These are phyloP conservation scores for Leptographium lundbergii DNA, from an alignment of 2,329 filamentous ascomycete genomes.

Conservation along the genomic window DNA sequence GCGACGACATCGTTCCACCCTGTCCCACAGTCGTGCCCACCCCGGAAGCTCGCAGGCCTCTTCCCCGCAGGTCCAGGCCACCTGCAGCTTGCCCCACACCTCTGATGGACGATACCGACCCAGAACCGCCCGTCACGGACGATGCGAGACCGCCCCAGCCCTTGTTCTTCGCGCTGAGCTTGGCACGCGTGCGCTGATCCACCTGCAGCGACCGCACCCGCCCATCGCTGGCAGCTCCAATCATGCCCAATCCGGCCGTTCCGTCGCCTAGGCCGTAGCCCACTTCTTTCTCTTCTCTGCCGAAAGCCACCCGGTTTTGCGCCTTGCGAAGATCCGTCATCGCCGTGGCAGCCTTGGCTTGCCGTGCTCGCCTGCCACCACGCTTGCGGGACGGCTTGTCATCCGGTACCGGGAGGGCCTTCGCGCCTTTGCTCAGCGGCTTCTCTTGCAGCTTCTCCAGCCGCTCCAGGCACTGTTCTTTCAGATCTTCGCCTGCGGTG, in stretches of 20 bases:
- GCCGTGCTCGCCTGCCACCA: slow-evolving; percentile 76
- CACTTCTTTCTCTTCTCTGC: slow-evolving; percentile 87
- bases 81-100: slow-evolving; percentile 56
- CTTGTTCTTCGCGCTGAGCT: slow-evolving; percentile 87
- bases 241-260: slow-evolving; percentile 88
- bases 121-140: slow-evolving; percentile 50
- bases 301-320: slow-evolving; percentile 92
- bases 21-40: slow-evolving; percentile 60
- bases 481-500: slow-evolving; percentile 68
- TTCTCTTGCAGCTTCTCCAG: slow-evolving; percentile 90
- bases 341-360: slow-evolving; percentile 91
- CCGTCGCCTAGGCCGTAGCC: slow-evolving; percentile 80
- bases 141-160: slow-evolving; percentile 64
- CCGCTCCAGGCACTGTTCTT: slow-evolving; percentile 69
- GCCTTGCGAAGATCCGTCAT: slow-evolving; percentile 96
- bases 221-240: slow-evolving; percentile 79
- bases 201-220: slow-evolving; percentile 79
- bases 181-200: slow-evolving; percentile 84
- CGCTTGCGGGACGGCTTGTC: slow-evolving; percentile 91
- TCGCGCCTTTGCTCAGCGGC: slow-evolving; percentile 74
- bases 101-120: slow-evolving; percentile 67
- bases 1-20: slow-evolving; percentile 68
- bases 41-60: slow-evolving; percentile 68
- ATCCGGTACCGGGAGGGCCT: slow-evolving; percentile 82
- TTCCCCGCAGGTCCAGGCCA: slow-evolving; percentile 59